Percentiles rank a stretch among this genome's conserved stretches.
Conservation (phyloP, 2,329 filamentous ascomycete genomes). For the Apiospora rasikravindrae region DNA sequence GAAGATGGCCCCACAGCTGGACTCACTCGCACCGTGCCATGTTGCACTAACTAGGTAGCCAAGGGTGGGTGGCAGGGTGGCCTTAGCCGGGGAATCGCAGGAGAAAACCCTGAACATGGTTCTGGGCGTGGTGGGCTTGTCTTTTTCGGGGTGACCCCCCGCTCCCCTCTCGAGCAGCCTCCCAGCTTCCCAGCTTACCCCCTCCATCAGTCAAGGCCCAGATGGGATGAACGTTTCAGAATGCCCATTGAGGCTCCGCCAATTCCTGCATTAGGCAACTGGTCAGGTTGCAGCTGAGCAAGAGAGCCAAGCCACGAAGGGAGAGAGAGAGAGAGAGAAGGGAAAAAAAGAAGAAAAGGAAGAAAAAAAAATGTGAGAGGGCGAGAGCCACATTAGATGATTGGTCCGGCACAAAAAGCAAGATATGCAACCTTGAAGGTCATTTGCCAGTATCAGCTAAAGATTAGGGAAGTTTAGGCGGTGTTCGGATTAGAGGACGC, state of each 20-base stretch:
- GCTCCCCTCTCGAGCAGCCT: neutral
- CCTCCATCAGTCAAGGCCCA: neutral
- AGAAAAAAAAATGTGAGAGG: too few species aligned
- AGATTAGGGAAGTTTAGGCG: neutral
- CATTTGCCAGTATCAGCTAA: neutral
- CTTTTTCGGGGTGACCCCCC: neutral
- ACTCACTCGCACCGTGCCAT: neutral
- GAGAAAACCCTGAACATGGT: conserved; percentile 8
- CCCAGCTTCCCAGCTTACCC: neutral
- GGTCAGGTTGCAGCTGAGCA: neutral
- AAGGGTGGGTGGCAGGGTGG: neutral
- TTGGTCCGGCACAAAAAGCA: conserved; percentile 8
- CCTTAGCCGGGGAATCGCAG: neutral
- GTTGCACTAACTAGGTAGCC: neutral
- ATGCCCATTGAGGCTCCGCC: conserved; percentile 1
- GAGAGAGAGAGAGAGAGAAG: too few species aligned
- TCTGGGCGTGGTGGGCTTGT: neutral
- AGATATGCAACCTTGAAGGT: neutral
- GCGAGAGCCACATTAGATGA: neutral
- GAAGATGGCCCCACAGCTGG: neutral
- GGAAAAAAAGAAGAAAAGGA: too few species aligned
- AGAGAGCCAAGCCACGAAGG: neutral
- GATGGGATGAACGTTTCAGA: conserved; percentile 15
- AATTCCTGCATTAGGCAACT: conserved; percentile 3
- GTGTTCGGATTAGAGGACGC: neutral